Conservation (phyloP, 2,329 filamentous ascomycete genomes). For the Alternaria sp. region DNA sequence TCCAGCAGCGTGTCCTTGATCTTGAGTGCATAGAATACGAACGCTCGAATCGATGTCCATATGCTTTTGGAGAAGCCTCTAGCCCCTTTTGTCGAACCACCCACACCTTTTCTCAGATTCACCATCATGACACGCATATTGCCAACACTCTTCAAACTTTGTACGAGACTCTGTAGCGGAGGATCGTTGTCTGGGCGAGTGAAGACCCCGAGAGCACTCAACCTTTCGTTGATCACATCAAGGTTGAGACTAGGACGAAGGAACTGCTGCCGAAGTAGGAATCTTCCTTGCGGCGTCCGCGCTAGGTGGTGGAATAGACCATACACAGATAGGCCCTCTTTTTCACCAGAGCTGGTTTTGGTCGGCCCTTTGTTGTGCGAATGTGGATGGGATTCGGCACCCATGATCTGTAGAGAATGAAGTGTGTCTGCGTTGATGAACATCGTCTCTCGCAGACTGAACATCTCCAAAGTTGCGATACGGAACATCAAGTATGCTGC, state of each 20-base stretch:
- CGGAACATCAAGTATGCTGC: conserved; percentile 64
- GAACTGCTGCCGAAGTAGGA: conserved; percentile 78
- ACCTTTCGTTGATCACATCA: conserved; percentile 72
- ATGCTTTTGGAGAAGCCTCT: conserved; percentile 69
- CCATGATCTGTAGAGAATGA: conserved; percentile 82
- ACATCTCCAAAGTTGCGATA: conserved; percentile 74
- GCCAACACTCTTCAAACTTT: conserved; percentile 73
- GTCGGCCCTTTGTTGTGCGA: conserved; percentile 76
- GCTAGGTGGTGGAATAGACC: conserved; percentile 80
- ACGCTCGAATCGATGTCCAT: conserved; percentile 77
- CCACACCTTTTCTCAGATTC: conserved; percentile 80
- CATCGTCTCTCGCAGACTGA: conserved; percentile 72
- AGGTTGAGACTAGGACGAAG: conserved; percentile 78
- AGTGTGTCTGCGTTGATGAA: conserved; percentile 85
- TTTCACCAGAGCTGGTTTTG: conserved; percentile 68
- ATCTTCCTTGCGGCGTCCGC: conserved; percentile 79
- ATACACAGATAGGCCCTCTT: conserved; percentile 84
- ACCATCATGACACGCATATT: conserved; percentile 75
- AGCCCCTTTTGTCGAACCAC: conserved; percentile 58
- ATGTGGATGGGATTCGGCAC: conserved; percentile 83
- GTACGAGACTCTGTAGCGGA: conserved; percentile 63
- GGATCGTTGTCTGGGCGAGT: conserved; percentile 72
- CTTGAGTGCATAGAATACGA: conserved; percentile 74
- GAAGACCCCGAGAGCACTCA: conserved; percentile 73
- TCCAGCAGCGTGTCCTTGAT: conserved; percentile 71